Conservation (phyloP, 2,329 filamentous ascomycete genomes). For the Cytospora paraplurivora region DNA sequence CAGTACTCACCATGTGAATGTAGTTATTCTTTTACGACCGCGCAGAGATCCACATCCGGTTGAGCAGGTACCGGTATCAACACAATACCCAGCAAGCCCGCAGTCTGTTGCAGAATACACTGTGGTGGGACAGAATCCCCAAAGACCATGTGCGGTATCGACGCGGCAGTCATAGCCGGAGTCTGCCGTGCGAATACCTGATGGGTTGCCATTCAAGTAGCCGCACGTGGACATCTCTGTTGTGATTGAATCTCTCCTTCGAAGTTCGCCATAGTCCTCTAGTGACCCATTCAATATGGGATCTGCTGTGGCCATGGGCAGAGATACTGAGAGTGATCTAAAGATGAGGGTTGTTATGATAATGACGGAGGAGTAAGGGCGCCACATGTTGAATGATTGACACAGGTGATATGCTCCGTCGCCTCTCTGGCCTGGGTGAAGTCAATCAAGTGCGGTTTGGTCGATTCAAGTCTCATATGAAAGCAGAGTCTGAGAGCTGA, state of each 20-base stretch:
- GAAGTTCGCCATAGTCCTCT: neutral
- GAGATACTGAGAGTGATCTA: neutral
- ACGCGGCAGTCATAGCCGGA: conserved; percentile 42
- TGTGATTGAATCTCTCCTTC: neutral
- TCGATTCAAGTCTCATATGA: neutral
- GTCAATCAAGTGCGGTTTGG: neutral
- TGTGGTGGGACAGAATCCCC: conserved; percentile 38
- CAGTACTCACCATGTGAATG: neutral
- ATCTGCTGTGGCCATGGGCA: neutral
- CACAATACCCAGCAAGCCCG: conserved; percentile 41
- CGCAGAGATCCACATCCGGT: conserved; percentile 37
- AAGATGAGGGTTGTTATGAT: neutral
- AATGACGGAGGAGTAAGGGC: neutral
- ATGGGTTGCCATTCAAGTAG: conserved; percentile 38
- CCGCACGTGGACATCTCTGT: conserved; percentile 34
- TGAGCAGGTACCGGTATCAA: conserved; percentile 38
- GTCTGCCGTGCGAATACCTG: conserved; percentile 37
- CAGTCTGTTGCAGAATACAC: conserved; percentile 42
- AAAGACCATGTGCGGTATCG: conserved; percentile 39
- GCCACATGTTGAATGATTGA: neutral
- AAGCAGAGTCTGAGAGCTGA: neutral
- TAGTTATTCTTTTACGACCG: neutral
- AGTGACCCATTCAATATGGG: neutral
- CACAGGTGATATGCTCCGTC: neutral
- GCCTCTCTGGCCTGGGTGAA: neutral